phyloP scores from a whole-genome alignment of 2,329 filamentous ascomycete genomes.

The Cladophialophora bantiana region DNA sequence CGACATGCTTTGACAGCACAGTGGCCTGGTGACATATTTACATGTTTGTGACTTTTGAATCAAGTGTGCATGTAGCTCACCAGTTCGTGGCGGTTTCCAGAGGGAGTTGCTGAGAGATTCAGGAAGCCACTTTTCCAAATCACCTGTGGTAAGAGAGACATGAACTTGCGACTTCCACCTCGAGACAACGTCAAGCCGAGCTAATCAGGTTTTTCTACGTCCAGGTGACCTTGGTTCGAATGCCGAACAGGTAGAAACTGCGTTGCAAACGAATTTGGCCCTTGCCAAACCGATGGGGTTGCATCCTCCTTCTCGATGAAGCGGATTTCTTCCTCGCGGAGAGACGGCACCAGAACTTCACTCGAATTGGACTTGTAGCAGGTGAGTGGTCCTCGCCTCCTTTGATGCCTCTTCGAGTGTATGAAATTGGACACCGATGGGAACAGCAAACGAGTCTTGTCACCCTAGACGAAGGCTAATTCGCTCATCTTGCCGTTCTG shows the following conservation, averaged over 20 bases:
- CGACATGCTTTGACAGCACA: background rate
- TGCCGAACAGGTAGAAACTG: background rate
- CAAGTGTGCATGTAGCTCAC: too few species aligned
- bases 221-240: background rate
- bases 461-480: too few species aligned
- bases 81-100: background rate
- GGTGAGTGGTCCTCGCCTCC: too few species aligned
- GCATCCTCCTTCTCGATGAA: slow-evolving; percentile 18
- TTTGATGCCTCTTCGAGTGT: too few species aligned
- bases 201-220: background rate
- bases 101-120: background rate
- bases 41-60: too few species aligned
- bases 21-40: too few species aligned
- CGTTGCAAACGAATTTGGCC: slow-evolving; percentile 42
- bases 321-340: slow-evolving; percentile 32
- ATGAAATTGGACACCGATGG: too few species aligned
- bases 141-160: background rate
- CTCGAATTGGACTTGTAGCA: too few species aligned
- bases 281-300: slow-evolving; percentile 48
- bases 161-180: background rate
- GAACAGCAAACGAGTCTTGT: too few species aligned
- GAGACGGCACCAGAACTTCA: slow-evolving; percentile 8
- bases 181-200: too few species aligned
- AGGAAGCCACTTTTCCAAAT: background rate
- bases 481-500: slow-evolving; percentile 31